A percentile compares a stretch with the other conserved stretches of the same genome.
Evolutionary conservation across 2,329 filamentous ascomycete genomes (phyloP).

Genomic region (Colletotrichum camelliae): DNA sequence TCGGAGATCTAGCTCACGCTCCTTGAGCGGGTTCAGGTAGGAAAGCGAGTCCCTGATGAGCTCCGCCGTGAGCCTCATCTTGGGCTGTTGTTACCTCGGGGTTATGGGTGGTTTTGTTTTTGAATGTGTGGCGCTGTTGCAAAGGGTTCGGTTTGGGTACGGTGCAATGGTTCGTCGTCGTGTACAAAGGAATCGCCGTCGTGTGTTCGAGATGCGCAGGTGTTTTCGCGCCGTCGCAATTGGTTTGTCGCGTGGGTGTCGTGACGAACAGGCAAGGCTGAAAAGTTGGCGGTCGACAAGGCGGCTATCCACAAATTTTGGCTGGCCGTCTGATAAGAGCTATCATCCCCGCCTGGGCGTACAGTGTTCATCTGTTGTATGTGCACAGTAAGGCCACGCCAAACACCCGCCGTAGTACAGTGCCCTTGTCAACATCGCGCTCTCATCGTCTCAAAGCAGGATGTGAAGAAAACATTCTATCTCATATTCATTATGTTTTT

Average conservation of each 20-base stretch:
- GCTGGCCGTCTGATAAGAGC: conserved; percentile 11
- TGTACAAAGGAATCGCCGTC: neutral
- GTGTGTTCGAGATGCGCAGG: neutral
- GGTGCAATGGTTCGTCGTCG: neutral
- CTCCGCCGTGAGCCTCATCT: conserved; percentile 94
- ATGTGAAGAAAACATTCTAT: neutral
- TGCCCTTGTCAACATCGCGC: neutral
- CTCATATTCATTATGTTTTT: neutral
- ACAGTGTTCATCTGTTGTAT: neutral
- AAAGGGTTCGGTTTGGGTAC: neutral
- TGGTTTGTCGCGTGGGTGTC: conserved; percentile 1
- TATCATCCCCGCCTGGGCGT: neutral
- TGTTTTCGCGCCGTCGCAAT: neutral
- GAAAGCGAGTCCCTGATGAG: conserved; percentile 94
- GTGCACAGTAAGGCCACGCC: neutral
- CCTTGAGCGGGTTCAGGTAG: conserved; percentile 98
- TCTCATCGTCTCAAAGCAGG: neutral
- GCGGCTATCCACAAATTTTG: conserved; percentile 17
- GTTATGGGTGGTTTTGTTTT: neutral
- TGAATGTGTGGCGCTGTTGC: neutral
- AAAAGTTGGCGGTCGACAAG: conserved; percentile 21
- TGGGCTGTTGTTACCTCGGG: conserved; percentile 29
- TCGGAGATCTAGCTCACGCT: conserved; percentile 98
- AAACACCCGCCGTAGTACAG: neutral
- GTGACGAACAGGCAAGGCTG: conserved; percentile 13